Base-by-base conservation (phyloP, 345 rosid genomes). In the Citrus australasica region DNA sequence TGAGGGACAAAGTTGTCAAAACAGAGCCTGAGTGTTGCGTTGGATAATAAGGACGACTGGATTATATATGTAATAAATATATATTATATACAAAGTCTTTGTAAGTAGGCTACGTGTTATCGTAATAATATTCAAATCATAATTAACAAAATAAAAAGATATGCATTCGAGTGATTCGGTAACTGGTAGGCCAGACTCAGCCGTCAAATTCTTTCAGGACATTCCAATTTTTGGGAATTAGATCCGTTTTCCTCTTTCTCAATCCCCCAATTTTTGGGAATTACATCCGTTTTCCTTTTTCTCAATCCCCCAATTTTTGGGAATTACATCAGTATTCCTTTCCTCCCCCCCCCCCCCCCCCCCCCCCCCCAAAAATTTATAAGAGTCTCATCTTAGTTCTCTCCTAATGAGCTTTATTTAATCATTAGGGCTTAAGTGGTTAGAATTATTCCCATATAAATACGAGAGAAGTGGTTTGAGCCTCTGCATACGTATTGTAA, bases 401-500 rank as follows among this genome's bases (percentile, higher is more conserved):
- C 10, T 9, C 42, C 35, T 0, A 33, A 5, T 33, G 35, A 5
- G 35, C 1, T 33, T 33, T 33, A 33, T 33, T 33, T 1, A 35
- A 35, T 1, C 6, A 33, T 5, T 33, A 33, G 35, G 5, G 1
- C 6, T 32, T 32, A 32, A 5, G 1, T 5, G 35, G 6, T 3
- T 33, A 33, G 6, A 33, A 0, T 0, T 5, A 33, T 0, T 5
- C 0, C 0, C 0, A 4, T 0, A 33, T 5, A 33, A 33, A 0
- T 33, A 0, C 1, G 1, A 33, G 1, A 5, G 6, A 33, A 5
- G 35, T 33, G 0, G 0, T 33, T 33, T 1, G 35, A 33, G 0
- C 6, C 0, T 1, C 1, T 3, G 0, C 0, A 33, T 4, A 33
- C 0, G 6, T 0, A 33, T 33, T 0, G 0, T 5, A 33, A 0